phyloP scores from a whole-genome alignment of 805 yeast genomes.

The Candida sonorensis region DNA sequence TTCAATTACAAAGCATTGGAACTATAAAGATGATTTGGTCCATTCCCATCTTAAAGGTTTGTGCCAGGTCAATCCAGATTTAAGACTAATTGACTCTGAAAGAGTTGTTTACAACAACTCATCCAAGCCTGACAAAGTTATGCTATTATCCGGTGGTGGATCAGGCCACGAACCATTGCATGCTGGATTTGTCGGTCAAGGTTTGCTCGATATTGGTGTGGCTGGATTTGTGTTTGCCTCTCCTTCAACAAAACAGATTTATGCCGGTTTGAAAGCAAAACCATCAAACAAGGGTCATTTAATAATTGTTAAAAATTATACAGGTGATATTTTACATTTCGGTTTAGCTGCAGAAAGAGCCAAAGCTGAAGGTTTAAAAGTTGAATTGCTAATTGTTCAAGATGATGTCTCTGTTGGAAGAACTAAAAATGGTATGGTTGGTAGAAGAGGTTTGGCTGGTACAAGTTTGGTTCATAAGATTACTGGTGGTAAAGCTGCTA shows the following conservation, averaged over 20 bases:
- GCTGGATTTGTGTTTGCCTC: slow-evolving; percentile 92
- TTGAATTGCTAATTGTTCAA: slow-evolving; percentile 70
- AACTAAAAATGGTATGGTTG: slow-evolving; percentile 83
- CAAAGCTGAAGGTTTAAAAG: slow-evolving; percentile 63
- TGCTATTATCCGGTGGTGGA: slow-evolving; percentile 87
- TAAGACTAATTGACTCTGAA: slow-evolving; percentile 48
- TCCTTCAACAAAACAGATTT: slow-evolving; percentile 79
- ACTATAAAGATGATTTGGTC: slow-evolving; percentile 39
- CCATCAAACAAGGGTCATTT: slow-evolving; percentile 58
- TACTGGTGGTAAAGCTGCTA: slow-evolving; percentile 56
- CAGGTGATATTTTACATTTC: slow-evolving; percentile 91
- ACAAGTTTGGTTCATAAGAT: slow-evolving; percentile 81
- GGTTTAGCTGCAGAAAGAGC: slow-evolving; percentile 90
- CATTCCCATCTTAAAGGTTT: slow-evolving; percentile 45
- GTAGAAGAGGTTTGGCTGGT: slow-evolving; percentile 92
- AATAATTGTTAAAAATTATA: slow-evolving; percentile 82
- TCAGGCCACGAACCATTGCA: slow-evolving; percentile 95
- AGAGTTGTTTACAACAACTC: slow-evolving; percentile 40
- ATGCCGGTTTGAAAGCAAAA: slow-evolving; percentile 57
- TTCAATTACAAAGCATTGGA: slow-evolving; percentile 39
- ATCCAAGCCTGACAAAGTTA: slow-evolving; percentile 45
- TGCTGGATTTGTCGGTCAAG: slow-evolving; percentile 84
- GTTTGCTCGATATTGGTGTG: slow-evolving; percentile 79
- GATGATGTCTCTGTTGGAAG: slow-evolving; percentile 96
- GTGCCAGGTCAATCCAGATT: slow-evolving; percentile 46